Percentiles rank a stretch among this genome's conserved stretches.
Conservation (phyloP, 208 protist species). For the Leishmania arabica region DNA sequence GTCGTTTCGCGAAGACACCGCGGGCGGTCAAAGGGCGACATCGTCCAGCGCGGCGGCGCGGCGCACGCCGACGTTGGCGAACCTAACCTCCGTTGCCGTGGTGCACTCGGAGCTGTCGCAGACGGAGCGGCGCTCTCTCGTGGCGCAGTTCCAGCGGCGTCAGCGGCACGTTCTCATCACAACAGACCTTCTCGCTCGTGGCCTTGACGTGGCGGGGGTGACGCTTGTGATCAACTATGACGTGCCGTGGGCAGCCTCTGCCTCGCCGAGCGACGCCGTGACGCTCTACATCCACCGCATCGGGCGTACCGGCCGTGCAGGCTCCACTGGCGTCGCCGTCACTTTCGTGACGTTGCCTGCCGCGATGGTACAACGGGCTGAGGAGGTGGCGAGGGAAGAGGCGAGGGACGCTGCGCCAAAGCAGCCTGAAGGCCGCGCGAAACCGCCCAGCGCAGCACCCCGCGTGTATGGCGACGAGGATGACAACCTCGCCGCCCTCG, state of each 20-base stretch:
- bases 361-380: conserved; percentile 36
- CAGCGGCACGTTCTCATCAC: conserved; percentile 97
- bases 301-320: conserved; percentile 92
- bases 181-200: conserved; percentile 96
- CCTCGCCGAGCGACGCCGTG: conserved; percentile 43
- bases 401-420: background rate
- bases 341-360: conserved; percentile 91
- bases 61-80: conserved; percentile 16
- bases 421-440: background rate
- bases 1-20: conserved; percentile 9
- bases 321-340: conserved; percentile 83
- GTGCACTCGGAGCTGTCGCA: conserved; percentile 86
- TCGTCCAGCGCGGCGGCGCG: background rate
- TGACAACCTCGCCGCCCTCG: conserved; percentile 10
- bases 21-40: background rate
- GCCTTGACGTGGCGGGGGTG: conserved; percentile 96
- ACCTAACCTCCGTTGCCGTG: conserved; percentile 66
- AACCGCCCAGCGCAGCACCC: background rate
- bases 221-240: conserved; percentile 99
- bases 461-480: conserved; percentile 5
- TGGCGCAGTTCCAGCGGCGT: conserved; percentile 94
- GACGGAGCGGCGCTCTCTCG: conserved; percentile 93
- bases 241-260: conserved; percentile 69
- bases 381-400: conserved; percentile 22
- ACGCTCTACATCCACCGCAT: conserved; percentile 97